Evolutionary conservation across 192 early-diverging fungal species (phyloP), one percentile per base, ranked within the genome.

Genomic region (Podila verticillata): DNA sequence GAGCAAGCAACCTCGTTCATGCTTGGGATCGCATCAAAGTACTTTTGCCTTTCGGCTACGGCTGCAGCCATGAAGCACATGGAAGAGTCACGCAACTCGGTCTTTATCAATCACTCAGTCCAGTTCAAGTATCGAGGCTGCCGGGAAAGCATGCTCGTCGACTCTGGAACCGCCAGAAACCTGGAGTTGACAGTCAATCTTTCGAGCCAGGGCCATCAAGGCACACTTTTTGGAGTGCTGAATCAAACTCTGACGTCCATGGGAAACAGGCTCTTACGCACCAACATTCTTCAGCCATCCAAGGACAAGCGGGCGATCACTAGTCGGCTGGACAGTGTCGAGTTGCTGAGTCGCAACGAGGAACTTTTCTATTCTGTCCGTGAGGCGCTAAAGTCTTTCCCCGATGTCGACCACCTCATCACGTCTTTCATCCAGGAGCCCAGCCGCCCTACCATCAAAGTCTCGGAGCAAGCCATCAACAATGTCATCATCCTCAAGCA

Each of bases 271-370:
- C 70, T 96, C 20, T 83, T 97, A 31, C 88, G 92, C 6, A 85
- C 88, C 35, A 95, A 89, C 75, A 92, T 96, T 13, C 62, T 97
- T 20, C 94, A 96, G 73, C 96, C 95, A 19, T 65, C 75, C 4
- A 88, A 56, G 17, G 83, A 90, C 65, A 35, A 84, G 44, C 67
- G 68, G n/a, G 86, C 86, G 0, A 87, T 93, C 24, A 71, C 82
- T 17, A 78, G 72, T 6, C 85, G 93, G 9, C 72, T 92, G 9
- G 88, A 93, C 74, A 84, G 88, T 28, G 89, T 94, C 7, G 80
- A 93, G 49, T 81, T 84, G 26, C 87, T 82, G 24, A 85, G 81
- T 4, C 73, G 72, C 7, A 83, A 49, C 35, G 86, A 91, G 66
- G 85, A 89, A 35, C 31, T 81, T 4, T 90, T 86, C 63, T 88